Base-by-base conservation (phyloP, 345 rosid species). In the Viola odorata region DNA sequence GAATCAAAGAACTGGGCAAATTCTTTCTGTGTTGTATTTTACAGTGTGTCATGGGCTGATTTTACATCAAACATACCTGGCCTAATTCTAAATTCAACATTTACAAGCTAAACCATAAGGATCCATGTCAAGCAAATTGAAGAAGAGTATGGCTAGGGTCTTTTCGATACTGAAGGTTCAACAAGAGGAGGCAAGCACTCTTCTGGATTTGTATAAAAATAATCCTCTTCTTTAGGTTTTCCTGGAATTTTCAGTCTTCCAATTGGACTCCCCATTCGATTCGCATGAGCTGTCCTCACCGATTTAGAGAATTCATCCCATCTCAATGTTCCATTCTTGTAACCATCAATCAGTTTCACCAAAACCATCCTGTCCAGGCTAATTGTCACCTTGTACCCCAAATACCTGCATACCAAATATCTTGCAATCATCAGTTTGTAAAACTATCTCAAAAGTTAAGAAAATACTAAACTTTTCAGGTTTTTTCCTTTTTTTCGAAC, bases 171-270 rank as follows among this genome's bases (percentile, higher is more conserved):
- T 36, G 38, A 53, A 12, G 56, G 50, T 37, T 66, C 64, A 13
- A 60, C 72, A 60, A 51, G 36, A 17, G 53, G 64, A 39, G 72
- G 41, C 66, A 77, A 65, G 51, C 86, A 79, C 49, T 82, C 86
- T 40, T 79, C 62, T n/a, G 83, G 86, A 39, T 82, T 82, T 12
- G 81, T 59, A 37, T 77, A 82, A 66, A 82, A 82, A 45, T 77
- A 79, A 58, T 82, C 82, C 53, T 82, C 86, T 60, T 79, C 81
- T 72, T 79, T 82, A 3, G 86, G 86, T 60, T 74, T 69, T 8
- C 71, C 76, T 2, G 79, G 79, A 55, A 76, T 69, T 17, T 62
- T 67, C 56, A 69, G 14, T 45, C 85, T 72, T 52, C 42, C 55
- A 15, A 54, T 51, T 8, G 75, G 76, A 11, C 15, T 67, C 49